Base-by-base conservation (phyloP, 257 asterid species). In the Henckelia pumila region DNA sequence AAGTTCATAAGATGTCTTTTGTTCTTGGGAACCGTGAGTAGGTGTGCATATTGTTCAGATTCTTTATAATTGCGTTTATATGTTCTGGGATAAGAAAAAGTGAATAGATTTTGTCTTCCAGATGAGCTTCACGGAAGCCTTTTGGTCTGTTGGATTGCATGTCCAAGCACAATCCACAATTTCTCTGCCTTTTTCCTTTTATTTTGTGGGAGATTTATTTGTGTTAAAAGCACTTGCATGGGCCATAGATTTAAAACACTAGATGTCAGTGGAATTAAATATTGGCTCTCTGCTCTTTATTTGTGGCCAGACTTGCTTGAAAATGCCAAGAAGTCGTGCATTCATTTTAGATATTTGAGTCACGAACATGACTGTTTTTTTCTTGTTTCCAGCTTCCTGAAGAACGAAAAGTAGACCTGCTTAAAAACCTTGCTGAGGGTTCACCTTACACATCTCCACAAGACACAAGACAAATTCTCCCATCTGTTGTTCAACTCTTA, bases 391-490 rank as follows among this genome's bases (percentile, higher is more conserved):
- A 92, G 98, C 94, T 92, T 78, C 95, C 98, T 33, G 96, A 84
- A 74, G 96, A 78, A 66, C 89, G 95, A 32, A 92, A 87, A 80
- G 95, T 80, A 64, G 98, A 92, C 84, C 90, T 92, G 80, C 92
- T 92, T 73, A 92, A 92, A 85, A 86, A 87, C 79, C 95, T 92
- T 68, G 95, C 96, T 53, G 98, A 92, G 83, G 79, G 95, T 69
- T 88, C 98, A 23, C 95, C 98, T 71, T 85, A 84, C 77, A 89
- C 94, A 62, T 65, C 83, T 64, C 91, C 98, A 14, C 98, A 89
- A 56, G 95, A 89, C 78, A 81, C 95, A 11, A 89, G 98, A 75
- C 95, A 78, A 74, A 73, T 89, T 72, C 95, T 92, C 67, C 96
- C 96, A 59, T 80, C 89, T 70, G 87, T 89, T 57, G 95, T 85